Conservation (phyloP, 2,329 filamentous ascomycete species). For the Pleurostoma richardsiae region DNA sequence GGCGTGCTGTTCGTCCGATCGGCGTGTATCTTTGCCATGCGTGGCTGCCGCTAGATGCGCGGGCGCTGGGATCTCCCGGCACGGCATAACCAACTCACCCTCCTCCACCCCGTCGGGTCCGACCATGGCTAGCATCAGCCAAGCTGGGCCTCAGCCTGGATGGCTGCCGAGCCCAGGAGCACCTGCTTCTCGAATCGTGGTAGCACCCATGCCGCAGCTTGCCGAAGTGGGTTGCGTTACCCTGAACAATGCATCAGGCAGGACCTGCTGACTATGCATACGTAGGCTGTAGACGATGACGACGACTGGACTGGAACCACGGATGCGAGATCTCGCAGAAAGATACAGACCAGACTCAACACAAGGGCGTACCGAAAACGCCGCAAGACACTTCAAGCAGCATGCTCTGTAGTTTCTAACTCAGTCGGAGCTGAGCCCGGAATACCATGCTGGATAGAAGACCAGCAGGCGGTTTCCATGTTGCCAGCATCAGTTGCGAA, state of each 20-base stretch:
- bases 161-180: too few species aligned
- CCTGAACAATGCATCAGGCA: conserved; percentile 4
- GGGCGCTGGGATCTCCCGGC: too few species aligned
- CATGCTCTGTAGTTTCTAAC: neutral
- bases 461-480: conserved; percentile 22
- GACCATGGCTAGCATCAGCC: too few species aligned
- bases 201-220: conserved; percentile 26
- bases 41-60: too few species aligned
- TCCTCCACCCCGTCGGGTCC: too few species aligned
- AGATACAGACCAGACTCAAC: conserved; percentile 38
- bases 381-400: conserved; percentile 9
- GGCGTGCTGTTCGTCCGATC: too few species aligned
- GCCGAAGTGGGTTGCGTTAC: conserved; percentile 25
- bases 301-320: conserved; percentile 41
- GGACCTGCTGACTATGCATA: conserved; percentile 18
- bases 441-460: conserved; percentile 26
- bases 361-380: conserved; percentile 35
- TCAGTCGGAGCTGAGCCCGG: conserved; percentile 17
- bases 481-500: conserved; percentile 22
- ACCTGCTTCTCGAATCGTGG: too few species aligned
- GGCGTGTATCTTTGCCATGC: too few species aligned
- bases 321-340: conserved; percentile 32
- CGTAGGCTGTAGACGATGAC: conserved; percentile 27
- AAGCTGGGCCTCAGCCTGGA: too few species aligned
- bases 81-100: too few species aligned